These are phyloP conservation scores for Rhazya stricta DNA, from an alignment of 257 asterid genomes.

Conservation along the genomic window DNA sequence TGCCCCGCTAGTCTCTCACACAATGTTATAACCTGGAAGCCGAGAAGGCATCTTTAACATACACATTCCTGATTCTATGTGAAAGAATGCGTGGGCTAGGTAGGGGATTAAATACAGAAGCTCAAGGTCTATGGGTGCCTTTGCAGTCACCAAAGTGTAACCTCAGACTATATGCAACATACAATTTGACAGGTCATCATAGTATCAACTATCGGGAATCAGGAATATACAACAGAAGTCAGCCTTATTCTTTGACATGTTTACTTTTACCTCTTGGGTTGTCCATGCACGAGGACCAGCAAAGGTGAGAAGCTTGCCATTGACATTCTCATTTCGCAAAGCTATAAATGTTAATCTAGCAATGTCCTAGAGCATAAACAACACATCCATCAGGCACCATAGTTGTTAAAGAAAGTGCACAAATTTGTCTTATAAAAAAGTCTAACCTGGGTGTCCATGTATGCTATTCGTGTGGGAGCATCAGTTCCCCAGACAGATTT, in stretches of 20 bases:
- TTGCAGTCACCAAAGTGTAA: not conserved
- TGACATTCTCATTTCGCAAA: constrained; percentile 73
- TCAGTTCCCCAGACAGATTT: constrained; percentile 99
- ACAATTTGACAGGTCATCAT: not conserved
- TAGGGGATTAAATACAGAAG: not conserved
- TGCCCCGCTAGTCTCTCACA: constrained; percentile 99
- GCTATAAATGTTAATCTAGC: constrained; percentile 94
- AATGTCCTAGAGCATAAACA: constrained; percentile 57
- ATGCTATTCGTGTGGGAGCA: constrained; percentile 98
- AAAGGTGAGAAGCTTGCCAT: constrained; percentile 83
- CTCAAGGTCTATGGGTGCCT: not conserved
- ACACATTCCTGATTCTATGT: too few relatives aligned
- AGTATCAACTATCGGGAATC: not conserved
- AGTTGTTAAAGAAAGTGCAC: constrained; percentile 10
- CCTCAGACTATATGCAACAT: not conserved
- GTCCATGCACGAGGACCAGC: constrained; percentile 99
- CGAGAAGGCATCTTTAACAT: not conserved
- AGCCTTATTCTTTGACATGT: constrained; percentile 2
- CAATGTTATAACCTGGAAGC: constrained; percentile 80
- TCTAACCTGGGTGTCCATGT: constrained; percentile 95
- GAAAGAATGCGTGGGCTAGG: not conserved
- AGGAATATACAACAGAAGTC: not conserved
- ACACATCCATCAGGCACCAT: constrained; percentile 13
- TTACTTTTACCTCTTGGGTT: constrained; percentile 79
- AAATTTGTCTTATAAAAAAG: constrained; percentile 2